Evolutionary conservation across 192 early-diverging fungal species (phyloP), one percentile per base, ranked within the genome.

Genomic region (Ambispora gerdemannii): DNA sequence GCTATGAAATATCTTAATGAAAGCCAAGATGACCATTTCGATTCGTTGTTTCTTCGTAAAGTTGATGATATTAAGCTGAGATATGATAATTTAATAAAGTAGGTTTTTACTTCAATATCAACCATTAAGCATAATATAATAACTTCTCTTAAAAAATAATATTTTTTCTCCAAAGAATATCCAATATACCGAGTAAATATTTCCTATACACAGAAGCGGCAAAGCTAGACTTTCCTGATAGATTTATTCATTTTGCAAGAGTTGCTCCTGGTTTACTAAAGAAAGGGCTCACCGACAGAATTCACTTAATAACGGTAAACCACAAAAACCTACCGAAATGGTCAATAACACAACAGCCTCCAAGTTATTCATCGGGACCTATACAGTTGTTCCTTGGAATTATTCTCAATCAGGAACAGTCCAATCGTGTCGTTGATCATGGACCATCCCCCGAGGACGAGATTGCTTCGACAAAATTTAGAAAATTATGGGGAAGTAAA

Each of bases 401-500:
- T 27, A 74, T 94, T 11, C 78, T 94, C 34, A 84, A 93, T 52
- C 78, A 80, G 11, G 88, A 86, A 24, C 75, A 85, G 50, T 82
- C 89, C 3, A 73, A 78, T 58, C 86, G 93, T 30, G 50, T 92
- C 27, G 93, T 99, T 0, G 95, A 94, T 73, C 81, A 90, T 73
- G 97, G 97, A 0, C 97, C 97, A 11, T 83, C 88, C 35, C 88
- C 91, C 17, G 89, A 92, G 32, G 85, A 95, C 53, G 78, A 77
- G 31, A 81, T 83, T 24, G 87, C 80, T 11, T 81, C 86, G 3
- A 80, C 80, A 10, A 83, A 78, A 20, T 97, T 96, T 82, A 81
- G 87, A 8, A 73, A 79, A 27, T 80, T 94, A 33, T 99, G 97
- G 97, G 97, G 97, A n/a, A 83, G 80, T 36, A 89, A 88, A 34